Base-by-base conservation (phyloP, 306 rosid species). In the Vigna hirtella region DNA sequence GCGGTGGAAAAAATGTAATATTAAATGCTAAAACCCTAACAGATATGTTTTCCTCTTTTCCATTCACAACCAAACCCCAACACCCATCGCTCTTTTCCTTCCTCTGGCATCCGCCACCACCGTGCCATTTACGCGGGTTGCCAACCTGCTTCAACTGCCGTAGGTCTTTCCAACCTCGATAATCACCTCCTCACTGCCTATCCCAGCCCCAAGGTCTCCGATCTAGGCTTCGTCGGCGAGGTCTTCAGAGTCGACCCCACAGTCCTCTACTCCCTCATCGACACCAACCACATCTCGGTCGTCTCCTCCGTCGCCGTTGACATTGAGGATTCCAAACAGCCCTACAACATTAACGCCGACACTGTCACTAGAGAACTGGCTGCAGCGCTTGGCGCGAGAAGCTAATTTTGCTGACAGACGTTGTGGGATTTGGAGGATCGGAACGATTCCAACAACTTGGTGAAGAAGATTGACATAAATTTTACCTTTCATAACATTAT, bases 311-410 rank as follows among this genome's bases (percentile, higher is more conserved):
- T 94, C 73, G 98, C 98, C 2, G 93, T 95, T 1, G 93, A 94
- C 38, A 20, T 20, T 20, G 20, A 20, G 20, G 89, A 85, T 71
- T 73, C 43, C 0, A 95, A 97, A 6, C 97, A 94, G 80, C 90
- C 89, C 64, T 92, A 92, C 55, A 94, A 94, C 75, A 94, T 94
- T 70, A 94, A 94, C 42, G 98, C 95, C 0, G 97, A 94, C 49
- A 94, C 97, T 7, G 93, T 92, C 40, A 97, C 97, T 0, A 97
- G 97, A 0, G 98, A 92, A 55, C 56, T 94, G 45, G 96, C 98
- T 0, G 97, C 97, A 43, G 93, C 98, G 11, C 72, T 94, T 4
- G 97, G 96, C 15, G 97, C 98, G 98, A 94, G 87, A 94, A 94
- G 62, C 51, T 94, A 88, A 90, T 94, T n/a, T 52, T 94, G 85